Conservation (phyloP, 371 early-diverging fungal genomes). For the Rhizomucor pusillus region DNA sequence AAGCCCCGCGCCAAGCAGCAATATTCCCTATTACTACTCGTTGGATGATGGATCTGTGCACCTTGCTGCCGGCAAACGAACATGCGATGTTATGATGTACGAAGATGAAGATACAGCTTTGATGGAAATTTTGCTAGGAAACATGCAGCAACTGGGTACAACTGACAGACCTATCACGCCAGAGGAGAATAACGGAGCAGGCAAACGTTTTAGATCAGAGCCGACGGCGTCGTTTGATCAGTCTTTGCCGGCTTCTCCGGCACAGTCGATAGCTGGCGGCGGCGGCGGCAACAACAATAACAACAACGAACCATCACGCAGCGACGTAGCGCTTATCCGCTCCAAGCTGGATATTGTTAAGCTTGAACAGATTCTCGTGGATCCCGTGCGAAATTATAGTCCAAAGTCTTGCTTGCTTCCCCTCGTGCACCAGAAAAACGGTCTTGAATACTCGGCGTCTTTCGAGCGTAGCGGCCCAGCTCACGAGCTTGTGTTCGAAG, state of each 20-base stretch:
- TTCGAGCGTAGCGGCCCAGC: background rate
- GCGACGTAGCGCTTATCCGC: background rate
- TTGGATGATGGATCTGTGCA: background rate
- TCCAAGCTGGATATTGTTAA: background rate
- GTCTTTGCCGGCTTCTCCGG: too few relatives aligned
- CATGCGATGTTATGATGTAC: background rate
- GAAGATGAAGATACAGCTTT: background rate
- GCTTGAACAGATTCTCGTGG: background rate
- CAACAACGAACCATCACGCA: too few relatives aligned
- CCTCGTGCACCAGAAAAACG: background rate
- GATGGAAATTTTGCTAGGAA: background rate
- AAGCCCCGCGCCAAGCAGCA: background rate
- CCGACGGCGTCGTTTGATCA: background rate
- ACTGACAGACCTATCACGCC: background rate
- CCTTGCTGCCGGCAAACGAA: background rate
- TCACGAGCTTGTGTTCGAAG: constrained; percentile 1
- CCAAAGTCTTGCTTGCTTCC: constrained; percentile 2
- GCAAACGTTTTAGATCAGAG: background rate
- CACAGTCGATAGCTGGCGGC: too few relatives aligned
- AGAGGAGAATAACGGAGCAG: too few relatives aligned
- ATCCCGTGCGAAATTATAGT: background rate
- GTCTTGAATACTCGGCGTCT: background rate
- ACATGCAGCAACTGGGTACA: background rate
- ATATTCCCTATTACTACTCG: too few relatives aligned
- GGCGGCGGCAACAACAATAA: too few relatives aligned